Base-by-base conservation (phyloP, 1,284 basidiomycete species). In the Trichosporon coremiiforme region DNA sequence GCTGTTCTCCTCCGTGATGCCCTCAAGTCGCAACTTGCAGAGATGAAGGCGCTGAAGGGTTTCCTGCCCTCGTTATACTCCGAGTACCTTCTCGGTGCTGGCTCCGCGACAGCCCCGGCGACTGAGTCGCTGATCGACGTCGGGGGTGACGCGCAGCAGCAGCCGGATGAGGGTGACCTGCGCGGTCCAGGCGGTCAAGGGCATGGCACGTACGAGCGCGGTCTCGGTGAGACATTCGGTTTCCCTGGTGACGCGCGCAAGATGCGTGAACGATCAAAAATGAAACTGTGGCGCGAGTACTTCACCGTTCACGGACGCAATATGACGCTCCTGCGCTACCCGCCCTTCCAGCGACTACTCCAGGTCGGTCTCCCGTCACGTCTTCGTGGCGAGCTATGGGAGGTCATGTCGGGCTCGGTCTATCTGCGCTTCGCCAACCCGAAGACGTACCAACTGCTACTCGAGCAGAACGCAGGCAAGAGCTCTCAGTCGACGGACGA, bases 351-450 rank as follows among this genome's bases (percentile, higher is more conserved):
- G 50, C 90, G 97, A 22, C 88, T 99, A 17, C 91, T 99, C 1
- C 97, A 98, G 85, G 97, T 99, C 68, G 97, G 97, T 67, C 86
- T 99, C 8, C 97, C 97, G 0, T 98, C 97, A 78, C 87, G 94
- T 25, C 87, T 99, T 10, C 90, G 97, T 50, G 97, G 97, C 15
- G 97, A 99, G 83, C 91, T 99, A 84, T 99, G 97, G 97, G 97
- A 99, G 83, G 91, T 95, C 1, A 88, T 98, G 33, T 96, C 94
- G 7, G 97, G 97, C 0, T 97, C 95, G 0, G 87, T 98, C 70
- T 95, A 90, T 81, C 89, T 97, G 31, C 93, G 97, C 10, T 95
- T 93, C 77, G 87, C 89, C 62, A 91, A 97, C 74, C 93, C 92
- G 1, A 92, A 95, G 20, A 87, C 89, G 74, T 99, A 98, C 81